Conservation (phyloP, 208 protist genomes). For the Leishmania tarentolae region DNA sequence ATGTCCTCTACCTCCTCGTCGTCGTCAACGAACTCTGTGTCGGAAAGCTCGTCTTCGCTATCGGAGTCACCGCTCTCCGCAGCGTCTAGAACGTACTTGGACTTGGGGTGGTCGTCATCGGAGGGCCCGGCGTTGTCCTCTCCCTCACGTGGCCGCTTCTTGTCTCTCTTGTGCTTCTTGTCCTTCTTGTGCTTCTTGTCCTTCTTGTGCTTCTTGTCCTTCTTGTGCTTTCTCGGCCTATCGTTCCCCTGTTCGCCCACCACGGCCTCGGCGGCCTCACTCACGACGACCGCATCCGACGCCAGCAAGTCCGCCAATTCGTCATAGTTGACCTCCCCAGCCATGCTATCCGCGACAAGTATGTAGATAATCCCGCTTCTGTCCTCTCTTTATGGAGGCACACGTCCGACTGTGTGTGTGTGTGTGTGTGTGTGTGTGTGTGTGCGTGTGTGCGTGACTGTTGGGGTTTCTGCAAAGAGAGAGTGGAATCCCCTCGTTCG, state of each 20-base stretch:
- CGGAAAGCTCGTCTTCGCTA: conserved; percentile 29
- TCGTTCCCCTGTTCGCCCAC: conserved; percentile 5
- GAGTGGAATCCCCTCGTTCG: neutral
- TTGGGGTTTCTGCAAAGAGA: neutral
- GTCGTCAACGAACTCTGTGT: conserved; percentile 51
- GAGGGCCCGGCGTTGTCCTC: conserved; percentile 26
- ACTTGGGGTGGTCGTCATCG: conserved; percentile 23
- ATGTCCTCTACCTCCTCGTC: conserved; percentile 40
- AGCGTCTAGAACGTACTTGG: conserved; percentile 38
- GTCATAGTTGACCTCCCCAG: conserved; percentile 69
- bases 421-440: neutral
- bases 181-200: conserved; percentile 29
- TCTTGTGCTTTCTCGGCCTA: conserved; percentile 28
- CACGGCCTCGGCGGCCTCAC: conserved; percentile 1
- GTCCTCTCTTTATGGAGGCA: neutral
- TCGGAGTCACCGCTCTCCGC: conserved; percentile 43
- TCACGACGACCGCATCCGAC: conserved; percentile 5
- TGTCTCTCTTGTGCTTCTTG: conserved; percentile 10
- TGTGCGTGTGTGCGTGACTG: too few relatives aligned
- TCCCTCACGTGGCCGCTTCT: conserved; percentile 27
- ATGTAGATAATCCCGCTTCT: neutral
- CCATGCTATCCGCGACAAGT: conserved; percentile 33
- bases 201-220: conserved; percentile 18
- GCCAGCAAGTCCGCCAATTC: conserved; percentile 72
- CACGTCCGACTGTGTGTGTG: neutral